A percentile compares a stretch with the other conserved stretches of the same genome.
phyloP scores from a whole-genome alignment of 192 early-diverging fungal genomes.

The Coemansia sp. region DNA sequence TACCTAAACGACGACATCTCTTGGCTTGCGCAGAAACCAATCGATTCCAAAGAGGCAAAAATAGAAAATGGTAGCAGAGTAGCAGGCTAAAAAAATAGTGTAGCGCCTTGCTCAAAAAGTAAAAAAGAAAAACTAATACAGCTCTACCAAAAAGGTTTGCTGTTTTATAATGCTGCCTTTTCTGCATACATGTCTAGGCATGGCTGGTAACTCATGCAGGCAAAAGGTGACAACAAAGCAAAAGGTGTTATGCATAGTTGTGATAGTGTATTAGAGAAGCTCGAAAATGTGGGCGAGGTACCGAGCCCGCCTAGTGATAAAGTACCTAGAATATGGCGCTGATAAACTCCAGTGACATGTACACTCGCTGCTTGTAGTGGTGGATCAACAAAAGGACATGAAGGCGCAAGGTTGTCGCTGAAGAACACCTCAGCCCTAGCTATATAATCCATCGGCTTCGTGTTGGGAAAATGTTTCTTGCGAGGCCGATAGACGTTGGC shows the following conservation, averaged over 20 bases:
- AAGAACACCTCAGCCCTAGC: neutral
- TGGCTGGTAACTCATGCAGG: neutral
- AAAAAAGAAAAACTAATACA: neutral
- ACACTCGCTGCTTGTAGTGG: conserved; percentile 18
- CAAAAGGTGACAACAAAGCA: neutral
- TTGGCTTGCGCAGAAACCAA: too few species aligned
- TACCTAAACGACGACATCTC: too few species aligned
- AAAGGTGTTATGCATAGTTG: neutral
- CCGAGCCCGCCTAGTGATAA: neutral
- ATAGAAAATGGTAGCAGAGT: too few species aligned
- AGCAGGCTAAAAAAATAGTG: too few species aligned
- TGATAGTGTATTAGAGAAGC: neutral
- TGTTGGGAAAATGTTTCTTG: neutral
- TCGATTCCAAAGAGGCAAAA: too few species aligned
- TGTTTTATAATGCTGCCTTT: neutral
- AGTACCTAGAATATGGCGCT: conserved; percentile 15
- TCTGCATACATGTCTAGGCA: neutral
- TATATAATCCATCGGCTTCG: neutral
- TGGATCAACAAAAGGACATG: conserved; percentile 9
- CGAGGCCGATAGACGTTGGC: neutral
- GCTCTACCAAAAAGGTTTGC: neutral
- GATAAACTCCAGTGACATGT: conserved; percentile 24
- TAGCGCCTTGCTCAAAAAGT: too few species aligned
- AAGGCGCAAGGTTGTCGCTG: too few species aligned
- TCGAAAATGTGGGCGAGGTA: neutral